Percentiles rank a stretch among this genome's conserved stretches.
Evolutionary conservation across 108 stramenopile species (phyloP).

Genomic region (Phaeodactylum tricornutum): DNA sequence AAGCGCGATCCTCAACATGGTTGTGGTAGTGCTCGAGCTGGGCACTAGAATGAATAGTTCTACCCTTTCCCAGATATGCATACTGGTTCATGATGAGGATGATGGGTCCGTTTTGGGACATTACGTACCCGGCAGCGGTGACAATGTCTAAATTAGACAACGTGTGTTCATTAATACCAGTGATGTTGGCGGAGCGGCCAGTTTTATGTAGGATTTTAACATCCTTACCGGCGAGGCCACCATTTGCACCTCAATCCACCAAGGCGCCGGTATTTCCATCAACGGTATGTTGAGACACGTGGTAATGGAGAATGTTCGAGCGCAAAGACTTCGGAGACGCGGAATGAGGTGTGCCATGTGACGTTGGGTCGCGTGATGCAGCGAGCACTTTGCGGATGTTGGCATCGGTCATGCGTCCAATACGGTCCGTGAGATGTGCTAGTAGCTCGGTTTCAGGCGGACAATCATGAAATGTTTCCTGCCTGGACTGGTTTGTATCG

Average conservation of each 20-base stretch:
- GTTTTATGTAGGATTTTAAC: conserved; percentile 1
- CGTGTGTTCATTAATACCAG: conserved; percentile 23
- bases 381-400: too few relatives aligned
- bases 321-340: too few relatives aligned
- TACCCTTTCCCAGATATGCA: conserved; percentile 1
- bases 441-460: too few relatives aligned
- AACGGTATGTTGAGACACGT: not conserved
- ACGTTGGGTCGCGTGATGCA: too few relatives aligned
- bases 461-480: too few relatives aligned
- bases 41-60: conserved; percentile 10
- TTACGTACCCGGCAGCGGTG: conserved; percentile 14
- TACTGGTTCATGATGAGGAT: conserved; percentile 10
- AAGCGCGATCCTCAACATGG: conserved; percentile 6
- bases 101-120: not conserved
- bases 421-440: too few relatives aligned
- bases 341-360: too few relatives aligned
- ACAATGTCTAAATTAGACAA: conserved; percentile 4
- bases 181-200: conserved; percentile 6
- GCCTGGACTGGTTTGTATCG: too few relatives aligned
- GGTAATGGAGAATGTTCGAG: not conserved
- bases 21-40: conserved; percentile 3
- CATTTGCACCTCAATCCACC: conserved; percentile 29
- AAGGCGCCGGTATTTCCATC: too few relatives aligned
- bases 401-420: too few relatives aligned
- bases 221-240: conserved; percentile 15